Evolutionary conservation across 2,329 filamentous ascomycete genomes (phyloP).

Genomic region (Chaetomium strumarium): DNA sequence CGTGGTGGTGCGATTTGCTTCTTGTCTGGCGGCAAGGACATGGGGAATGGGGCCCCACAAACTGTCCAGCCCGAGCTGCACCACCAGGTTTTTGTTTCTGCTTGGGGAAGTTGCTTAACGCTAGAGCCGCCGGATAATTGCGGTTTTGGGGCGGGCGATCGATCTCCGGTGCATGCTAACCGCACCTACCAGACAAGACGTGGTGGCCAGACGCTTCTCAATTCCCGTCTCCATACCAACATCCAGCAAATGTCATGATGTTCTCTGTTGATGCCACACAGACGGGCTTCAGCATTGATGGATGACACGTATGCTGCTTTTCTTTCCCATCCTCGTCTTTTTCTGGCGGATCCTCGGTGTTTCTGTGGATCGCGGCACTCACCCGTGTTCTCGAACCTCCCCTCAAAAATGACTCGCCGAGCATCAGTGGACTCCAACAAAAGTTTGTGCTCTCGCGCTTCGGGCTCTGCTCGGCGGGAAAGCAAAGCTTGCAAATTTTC

Average conservation of each 20-base stretch:
- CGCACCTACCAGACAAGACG: slow-evolving; percentile 3
- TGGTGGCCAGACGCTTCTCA: too few relatives aligned
- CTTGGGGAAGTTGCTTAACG: slow-evolving; percentile 14
- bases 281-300: neutral
- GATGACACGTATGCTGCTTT: slow-evolving; percentile 6
- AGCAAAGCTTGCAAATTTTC: slow-evolving; percentile 10
- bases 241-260: too few relatives aligned
- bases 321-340: neutral
- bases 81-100: slow-evolving; percentile 13
- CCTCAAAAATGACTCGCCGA: slow-evolving; percentile 18
- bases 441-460: slow-evolving; percentile 14
- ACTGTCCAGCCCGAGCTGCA: slow-evolving; percentile 11
- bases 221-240: too few relatives aligned
- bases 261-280: neutral
- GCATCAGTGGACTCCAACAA: neutral
- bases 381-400: slow-evolving; percentile 8
- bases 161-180: slow-evolving; percentile 19
- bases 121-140: slow-evolving; percentile 25
- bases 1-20: slow-evolving; percentile 7
- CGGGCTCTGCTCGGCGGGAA: slow-evolving; percentile 13
- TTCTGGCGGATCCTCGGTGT: slow-evolving; percentile 16
- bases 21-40: neutral
- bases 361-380: slow-evolving; percentile 21
- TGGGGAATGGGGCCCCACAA: slow-evolving; percentile 10
- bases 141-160: slow-evolving; percentile 18